Conservation (phyloP, 2,329 filamentous ascomycete genomes). For the Aspergillus terreus region DNA sequence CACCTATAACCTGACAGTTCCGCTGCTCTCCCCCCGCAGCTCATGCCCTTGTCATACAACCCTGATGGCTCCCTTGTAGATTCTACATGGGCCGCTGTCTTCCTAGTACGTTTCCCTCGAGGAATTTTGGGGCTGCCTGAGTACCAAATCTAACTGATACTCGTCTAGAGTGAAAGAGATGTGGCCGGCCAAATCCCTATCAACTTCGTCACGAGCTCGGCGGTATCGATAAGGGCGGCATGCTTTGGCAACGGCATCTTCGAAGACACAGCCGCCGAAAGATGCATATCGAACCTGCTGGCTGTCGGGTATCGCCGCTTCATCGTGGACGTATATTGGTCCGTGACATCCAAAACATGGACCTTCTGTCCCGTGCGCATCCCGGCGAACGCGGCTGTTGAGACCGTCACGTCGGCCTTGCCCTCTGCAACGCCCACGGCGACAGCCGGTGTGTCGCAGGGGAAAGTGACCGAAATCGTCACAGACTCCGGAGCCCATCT, state of each 20-base stretch:
- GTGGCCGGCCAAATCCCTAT: constrained; percentile 57
- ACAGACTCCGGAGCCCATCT: constrained; percentile 29
- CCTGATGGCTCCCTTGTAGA: constrained; percentile 35
- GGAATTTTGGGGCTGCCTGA: too few species aligned
- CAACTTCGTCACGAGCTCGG: constrained; percentile 58
- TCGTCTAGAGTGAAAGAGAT: constrained; percentile 57
- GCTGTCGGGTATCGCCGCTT: constrained; percentile 57
- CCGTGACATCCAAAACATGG: constrained; percentile 51
- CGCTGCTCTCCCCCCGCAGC: constrained; percentile 4
- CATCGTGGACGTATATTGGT: constrained; percentile 63
- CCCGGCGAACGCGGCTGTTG: constrained; percentile 28
- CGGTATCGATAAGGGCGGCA: constrained; percentile 54
- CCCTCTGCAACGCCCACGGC: constrained; percentile 18
- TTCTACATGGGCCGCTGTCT: constrained; percentile 37
- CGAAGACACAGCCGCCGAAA: constrained; percentile 47
- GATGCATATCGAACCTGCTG: constrained; percentile 62
- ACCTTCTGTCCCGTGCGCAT: constrained; percentile 59
- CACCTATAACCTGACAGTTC: neutral
- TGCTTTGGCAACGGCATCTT: constrained; percentile 57
- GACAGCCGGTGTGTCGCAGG: constrained; percentile 18
- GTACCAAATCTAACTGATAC: constrained; percentile 7
- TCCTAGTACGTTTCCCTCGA: constrained; percentile 29
- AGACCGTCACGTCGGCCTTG: constrained; percentile 17
- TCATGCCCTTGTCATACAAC: constrained; percentile 42
- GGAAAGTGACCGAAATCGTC: constrained; percentile 20